Evolutionary conservation across 768 basidiomycete genomes (phyloP).

Genomic region (Dentipellis fragilis): DNA sequence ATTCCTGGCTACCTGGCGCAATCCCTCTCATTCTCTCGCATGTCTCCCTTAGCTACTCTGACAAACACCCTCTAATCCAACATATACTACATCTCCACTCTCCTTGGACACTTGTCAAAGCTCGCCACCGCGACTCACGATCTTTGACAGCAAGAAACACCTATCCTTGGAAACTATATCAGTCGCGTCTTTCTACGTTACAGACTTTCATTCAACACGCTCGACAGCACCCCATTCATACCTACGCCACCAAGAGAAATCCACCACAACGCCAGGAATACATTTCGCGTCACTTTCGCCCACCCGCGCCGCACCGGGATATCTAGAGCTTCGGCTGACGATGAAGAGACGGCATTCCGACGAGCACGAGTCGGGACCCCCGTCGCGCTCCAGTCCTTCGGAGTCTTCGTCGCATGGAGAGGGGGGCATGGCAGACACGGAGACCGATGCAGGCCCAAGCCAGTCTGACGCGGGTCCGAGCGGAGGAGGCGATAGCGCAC

Average conservation of each 20-base stretch:
- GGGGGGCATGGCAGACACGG: constrained; percentile 45
- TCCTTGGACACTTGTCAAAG: constrained; percentile 4
- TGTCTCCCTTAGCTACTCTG: constrained; percentile 4
- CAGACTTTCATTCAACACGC: background rate
- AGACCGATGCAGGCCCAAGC: constrained; percentile 37
- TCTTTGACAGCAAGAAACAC: constrained; percentile 2
- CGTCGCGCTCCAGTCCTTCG: constrained; percentile 10
- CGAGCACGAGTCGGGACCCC: constrained; percentile 1
- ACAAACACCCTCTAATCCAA: constrained; percentile 8
- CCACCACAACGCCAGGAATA: background rate
- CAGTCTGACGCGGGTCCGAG: constrained; percentile 24
- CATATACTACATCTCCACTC: constrained; percentile 10
- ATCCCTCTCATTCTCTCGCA: constrained; percentile 4
- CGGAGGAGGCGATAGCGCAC: constrained; percentile 23
- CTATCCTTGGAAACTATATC: constrained; percentile 3
- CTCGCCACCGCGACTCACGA: constrained; percentile 7
- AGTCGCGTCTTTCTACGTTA: background rate
- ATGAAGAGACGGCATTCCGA: constrained; percentile 11
- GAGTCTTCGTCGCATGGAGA: constrained; percentile 18
- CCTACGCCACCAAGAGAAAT: background rate
- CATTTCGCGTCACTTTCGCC: background rate
- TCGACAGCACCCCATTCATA: background rate
- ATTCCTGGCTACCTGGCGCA: constrained; percentile 2
- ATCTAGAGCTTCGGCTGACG: background rate
- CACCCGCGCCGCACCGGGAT: background rate